Conservation (phyloP, 1,284 basidiomycete species). For the Termitomyces sp. region DNA sequence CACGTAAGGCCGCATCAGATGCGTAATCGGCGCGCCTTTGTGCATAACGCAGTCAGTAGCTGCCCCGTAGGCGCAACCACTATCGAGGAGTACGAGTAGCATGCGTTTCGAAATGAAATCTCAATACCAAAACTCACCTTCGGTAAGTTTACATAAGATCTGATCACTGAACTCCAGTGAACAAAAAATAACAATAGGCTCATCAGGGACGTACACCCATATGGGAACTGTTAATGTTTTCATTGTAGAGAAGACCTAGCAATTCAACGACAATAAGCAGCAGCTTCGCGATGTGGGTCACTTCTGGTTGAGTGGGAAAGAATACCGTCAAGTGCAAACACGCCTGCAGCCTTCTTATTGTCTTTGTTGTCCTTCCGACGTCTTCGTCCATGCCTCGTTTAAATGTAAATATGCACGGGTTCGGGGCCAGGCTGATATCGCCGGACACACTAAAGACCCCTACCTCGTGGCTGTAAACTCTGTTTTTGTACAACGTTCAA, state of each 20-base stretch:
- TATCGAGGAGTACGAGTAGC: not conserved
- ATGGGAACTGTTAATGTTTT: slow-evolving; percentile 20
- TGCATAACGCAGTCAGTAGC: not conserved
- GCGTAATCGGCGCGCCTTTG: not conserved
- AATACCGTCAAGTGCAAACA: slow-evolving; percentile 19
- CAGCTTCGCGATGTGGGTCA: slow-evolving; percentile 20
- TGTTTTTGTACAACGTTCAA: slow-evolving; percentile 20
- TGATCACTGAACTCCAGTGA: slow-evolving; percentile 4
- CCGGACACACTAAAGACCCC: slow-evolving; percentile 21
- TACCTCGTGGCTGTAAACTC: slow-evolving; percentile 31
- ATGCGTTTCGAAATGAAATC: not conserved
- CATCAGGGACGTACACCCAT: slow-evolving; percentile 28
- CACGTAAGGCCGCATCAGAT: not conserved
- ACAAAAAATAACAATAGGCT: slow-evolving; percentile 26
- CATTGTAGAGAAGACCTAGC: slow-evolving; percentile 9
- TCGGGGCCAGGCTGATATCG: slow-evolving; percentile 17
- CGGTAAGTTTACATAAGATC: slow-evolving; percentile 12
- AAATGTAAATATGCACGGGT: slow-evolving; percentile 23
- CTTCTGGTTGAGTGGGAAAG: slow-evolving; percentile 20
- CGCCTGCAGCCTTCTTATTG: slow-evolving; percentile 30
- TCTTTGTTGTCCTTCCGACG: slow-evolving; percentile 21
- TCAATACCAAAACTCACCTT: slow-evolving; percentile 11
- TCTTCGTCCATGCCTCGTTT: slow-evolving; percentile 23
- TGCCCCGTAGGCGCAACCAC: not conserved
- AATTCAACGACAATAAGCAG: slow-evolving; percentile 29